phyloP scores from a whole-genome alignment of 176 grass and related monocot species.

The Bonia amplexicaulis region DNA sequence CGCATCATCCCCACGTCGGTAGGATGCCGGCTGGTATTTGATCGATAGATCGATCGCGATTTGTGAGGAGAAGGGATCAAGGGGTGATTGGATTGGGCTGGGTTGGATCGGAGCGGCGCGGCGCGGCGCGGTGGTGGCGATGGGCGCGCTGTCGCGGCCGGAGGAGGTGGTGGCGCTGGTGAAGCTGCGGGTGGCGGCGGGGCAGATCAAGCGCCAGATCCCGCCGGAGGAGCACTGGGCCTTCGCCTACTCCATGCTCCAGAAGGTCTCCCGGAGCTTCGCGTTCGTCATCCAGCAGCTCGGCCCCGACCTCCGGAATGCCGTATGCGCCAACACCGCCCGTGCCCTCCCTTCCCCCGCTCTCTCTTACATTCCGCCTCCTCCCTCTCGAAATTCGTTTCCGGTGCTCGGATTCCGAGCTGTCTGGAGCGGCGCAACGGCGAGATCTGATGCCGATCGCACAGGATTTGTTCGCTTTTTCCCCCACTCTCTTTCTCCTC shows the following conservation, averaged over 20 bases:
- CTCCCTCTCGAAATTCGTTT: background rate
- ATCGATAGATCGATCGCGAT: background rate
- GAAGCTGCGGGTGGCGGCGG: constrained; percentile 72
- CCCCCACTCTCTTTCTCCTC: too few relatives aligned
- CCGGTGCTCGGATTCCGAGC: background rate
- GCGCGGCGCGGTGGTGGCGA: constrained; percentile 2
- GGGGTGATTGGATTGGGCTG: background rate
- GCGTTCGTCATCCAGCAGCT: constrained; percentile 99
- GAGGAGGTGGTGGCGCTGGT: constrained; percentile 74
- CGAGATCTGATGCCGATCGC: background rate
- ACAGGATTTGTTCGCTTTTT: background rate
- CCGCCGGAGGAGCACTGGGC: constrained; percentile 85
- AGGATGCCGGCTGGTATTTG: background rate
- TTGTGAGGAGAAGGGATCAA: background rate
- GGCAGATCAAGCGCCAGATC: constrained; percentile 82
- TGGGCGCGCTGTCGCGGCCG: constrained; percentile 46
- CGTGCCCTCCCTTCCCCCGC: background rate
- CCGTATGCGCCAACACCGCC: constrained; percentile 30
- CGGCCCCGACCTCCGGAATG: constrained; percentile 76
- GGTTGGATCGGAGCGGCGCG: too few relatives aligned
- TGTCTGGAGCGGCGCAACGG: background rate
- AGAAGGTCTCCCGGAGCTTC: constrained; percentile 93
- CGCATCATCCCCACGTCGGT: background rate
- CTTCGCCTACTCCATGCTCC: constrained; percentile 96
- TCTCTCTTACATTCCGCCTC: background rate